Percentiles rank a stretch among this genome's conserved stretches.
These are phyloP conservation scores for Alternaria sp. DNA, from an alignment of 2,329 filamentous ascomycete species.

Conservation along the genomic window DNA sequence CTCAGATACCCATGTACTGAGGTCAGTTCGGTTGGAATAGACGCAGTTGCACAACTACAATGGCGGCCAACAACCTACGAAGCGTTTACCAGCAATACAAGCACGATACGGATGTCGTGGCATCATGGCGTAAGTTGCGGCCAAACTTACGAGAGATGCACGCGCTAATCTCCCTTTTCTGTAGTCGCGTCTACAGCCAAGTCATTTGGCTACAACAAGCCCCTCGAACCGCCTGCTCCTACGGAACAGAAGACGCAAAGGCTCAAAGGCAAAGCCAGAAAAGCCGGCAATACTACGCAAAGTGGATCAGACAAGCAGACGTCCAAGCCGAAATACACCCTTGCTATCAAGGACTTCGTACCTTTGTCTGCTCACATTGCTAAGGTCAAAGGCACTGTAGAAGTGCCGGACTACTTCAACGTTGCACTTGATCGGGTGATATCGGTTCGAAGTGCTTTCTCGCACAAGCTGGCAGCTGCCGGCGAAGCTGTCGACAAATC, in stretches of 20 bases:
- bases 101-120: background rate
- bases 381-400: rapidly evolving
- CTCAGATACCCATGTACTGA: background rate
- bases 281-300: background rate
- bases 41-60: background rate
- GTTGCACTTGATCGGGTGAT: background rate
- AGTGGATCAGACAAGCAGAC: background rate
- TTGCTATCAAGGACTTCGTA: background rate
- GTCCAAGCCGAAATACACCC: background rate
- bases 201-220: background rate
- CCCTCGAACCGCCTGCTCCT: background rate
- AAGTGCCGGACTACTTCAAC: background rate
- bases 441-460: background rate
- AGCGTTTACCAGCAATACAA: background rate
- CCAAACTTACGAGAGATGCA: background rate
- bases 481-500: background rate
- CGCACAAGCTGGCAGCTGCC: background rate
- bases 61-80: background rate
- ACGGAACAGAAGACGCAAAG: background rate
- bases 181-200: background rate
- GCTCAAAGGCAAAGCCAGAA: background rate
- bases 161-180: background rate
- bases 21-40: background rate
- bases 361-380: background rate
- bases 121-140: background rate